A percentile compares a stretch with the other conserved stretches of the same genome.
Evolutionary conservation across 2,329 filamentous ascomycete species (phyloP).

Genomic region (Sclerotiophoma versabilis): DNA sequence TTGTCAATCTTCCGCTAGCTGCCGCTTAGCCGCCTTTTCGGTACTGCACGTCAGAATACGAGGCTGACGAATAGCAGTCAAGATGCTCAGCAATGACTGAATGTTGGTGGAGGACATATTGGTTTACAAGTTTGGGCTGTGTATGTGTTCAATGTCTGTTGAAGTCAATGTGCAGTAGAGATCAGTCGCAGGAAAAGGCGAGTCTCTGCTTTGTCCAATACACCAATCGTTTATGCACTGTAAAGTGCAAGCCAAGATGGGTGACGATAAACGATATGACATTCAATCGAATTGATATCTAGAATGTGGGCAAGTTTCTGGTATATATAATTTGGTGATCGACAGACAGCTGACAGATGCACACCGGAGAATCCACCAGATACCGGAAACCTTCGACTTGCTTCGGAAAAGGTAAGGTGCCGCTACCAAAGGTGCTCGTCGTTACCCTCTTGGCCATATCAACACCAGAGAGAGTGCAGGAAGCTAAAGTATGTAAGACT

Average conservation of each 20-base stretch:
- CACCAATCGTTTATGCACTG: neutral
- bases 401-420: neutral
- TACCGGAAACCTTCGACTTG: neutral
- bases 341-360: neutral
- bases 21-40: constrained; percentile 39
- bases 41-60: constrained; percentile 37
- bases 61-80: constrained; percentile 22
- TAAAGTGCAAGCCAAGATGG: neutral
- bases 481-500: neutral
- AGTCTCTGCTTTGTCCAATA: neutral
- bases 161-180: neutral
- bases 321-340: neutral
- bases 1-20: constrained; percentile 30
- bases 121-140: neutral
- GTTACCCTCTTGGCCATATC: neutral
- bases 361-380: neutral
- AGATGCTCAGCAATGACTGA: constrained; percentile 9
- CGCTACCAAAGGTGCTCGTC: neutral
- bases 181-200: neutral
- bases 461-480: neutral
- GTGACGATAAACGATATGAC: neutral
- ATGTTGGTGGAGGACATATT: constrained; percentile 1
- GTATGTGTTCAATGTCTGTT: neutral
- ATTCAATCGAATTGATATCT: neutral
- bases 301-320: neutral